Conservation (phyloP, 208 protist species). For the Trypanosoma lewisi region DNA sequence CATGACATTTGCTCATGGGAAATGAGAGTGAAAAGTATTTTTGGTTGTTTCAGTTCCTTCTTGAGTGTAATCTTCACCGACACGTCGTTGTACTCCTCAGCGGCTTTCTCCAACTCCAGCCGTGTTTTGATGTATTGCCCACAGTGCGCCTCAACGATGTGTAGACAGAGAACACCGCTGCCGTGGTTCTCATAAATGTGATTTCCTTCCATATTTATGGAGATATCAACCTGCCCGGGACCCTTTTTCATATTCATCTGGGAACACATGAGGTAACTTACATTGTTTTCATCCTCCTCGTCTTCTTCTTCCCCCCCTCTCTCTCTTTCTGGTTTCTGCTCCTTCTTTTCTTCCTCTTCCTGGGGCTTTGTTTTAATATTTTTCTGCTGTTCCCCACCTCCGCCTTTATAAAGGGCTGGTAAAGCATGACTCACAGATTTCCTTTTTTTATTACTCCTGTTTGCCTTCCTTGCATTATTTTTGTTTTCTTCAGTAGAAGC, state of each 20-base stretch:
- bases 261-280: no score
- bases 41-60: conserved; percentile 6
- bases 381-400: no score
- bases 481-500: no score
- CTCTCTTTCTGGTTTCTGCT: no score
- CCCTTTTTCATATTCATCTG: no score
- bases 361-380: no score
- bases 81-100: conserved; percentile 39
- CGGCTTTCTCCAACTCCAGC: conserved; percentile 33
- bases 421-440: no score
- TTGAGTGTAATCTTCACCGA: conserved; percentile 38
- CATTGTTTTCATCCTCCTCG: neutral
- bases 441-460: no score
- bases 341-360: no score
- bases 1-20: conserved; percentile 31
- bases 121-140: conserved; percentile 30
- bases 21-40: conserved; percentile 35
- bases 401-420: no score
- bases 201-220: conserved; percentile 53
- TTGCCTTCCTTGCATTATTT: no score
- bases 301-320: neutral
- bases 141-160: conserved; percentile 60
- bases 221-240: conserved; percentile 16
- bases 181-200: conserved; percentile 42
- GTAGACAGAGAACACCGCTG: conserved; percentile 60